Percentiles rank a stretch among this genome's conserved stretches.
Conservation (phyloP, 2,329 filamentous ascomycete species). For the Coniosporium tulheliwenetii region DNA sequence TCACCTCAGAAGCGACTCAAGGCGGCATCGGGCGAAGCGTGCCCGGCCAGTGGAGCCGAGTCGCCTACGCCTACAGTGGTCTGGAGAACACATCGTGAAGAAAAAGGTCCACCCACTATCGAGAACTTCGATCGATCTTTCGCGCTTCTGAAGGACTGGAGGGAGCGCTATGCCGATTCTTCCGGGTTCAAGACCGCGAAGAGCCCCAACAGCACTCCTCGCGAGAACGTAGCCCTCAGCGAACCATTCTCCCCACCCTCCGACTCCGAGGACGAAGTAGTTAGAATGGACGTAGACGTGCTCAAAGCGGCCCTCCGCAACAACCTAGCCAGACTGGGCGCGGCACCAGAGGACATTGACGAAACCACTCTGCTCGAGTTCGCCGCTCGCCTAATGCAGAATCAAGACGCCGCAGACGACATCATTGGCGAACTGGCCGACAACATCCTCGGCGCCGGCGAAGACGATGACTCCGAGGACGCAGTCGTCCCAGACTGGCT, state of each 20-base stretch:
- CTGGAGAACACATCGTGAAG: constrained; percentile 7
- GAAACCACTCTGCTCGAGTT: constrained; percentile 25
- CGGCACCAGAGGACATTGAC: constrained; percentile 20
- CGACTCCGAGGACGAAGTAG: constrained; percentile 1
- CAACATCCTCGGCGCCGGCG: constrained; percentile 20
- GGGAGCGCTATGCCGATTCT: constrained; percentile 17
- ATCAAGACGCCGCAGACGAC: constrained; percentile 24
- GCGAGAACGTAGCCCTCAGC: not conserved
- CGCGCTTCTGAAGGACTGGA: constrained; percentile 30
- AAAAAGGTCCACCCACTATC: no score
- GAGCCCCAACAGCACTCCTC: constrained; percentile 6
- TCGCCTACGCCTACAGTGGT: constrained; percentile 12
- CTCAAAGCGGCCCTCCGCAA: constrained; percentile 19
- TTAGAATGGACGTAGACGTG: constrained; percentile 20
- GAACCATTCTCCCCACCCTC: not conserved
- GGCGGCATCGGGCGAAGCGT: constrained; percentile 1
- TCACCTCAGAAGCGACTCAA: constrained; percentile 9
- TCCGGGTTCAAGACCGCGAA: constrained; percentile 12
- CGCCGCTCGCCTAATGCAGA: constrained; percentile 27
- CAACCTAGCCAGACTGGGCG: constrained; percentile 16
- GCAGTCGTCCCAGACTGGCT: constrained; percentile 15
- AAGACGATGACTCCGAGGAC: constrained; percentile 10
- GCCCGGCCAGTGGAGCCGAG: constrained; percentile 4
- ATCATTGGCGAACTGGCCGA: constrained; percentile 26
- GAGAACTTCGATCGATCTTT: constrained; percentile 13